These are phyloP conservation scores for Tricholoma terreum DNA, from an alignment of 768 basidiomycete genomes.

Conservation along the genomic window DNA sequence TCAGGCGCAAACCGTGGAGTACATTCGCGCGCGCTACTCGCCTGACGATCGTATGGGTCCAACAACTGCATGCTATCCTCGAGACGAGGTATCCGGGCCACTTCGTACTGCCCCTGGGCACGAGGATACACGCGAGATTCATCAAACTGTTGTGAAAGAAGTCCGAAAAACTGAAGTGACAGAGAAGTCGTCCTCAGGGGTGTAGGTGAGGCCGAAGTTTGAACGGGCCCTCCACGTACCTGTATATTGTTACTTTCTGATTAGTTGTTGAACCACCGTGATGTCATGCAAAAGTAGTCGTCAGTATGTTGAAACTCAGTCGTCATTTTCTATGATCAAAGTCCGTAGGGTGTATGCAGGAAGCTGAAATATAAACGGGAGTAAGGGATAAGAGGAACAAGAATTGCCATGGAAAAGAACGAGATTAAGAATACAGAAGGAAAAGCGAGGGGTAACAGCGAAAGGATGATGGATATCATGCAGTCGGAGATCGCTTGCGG, in stretches of 20 bases:
- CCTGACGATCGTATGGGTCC: slow-evolving; percentile 32
- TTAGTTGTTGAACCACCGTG: neutral
- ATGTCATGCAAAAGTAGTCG: neutral
- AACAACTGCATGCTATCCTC: slow-evolving; percentile 35
- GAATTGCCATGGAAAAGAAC: neutral
- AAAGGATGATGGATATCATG: slow-evolving; percentile 5
- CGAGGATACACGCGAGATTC: slow-evolving; percentile 16
- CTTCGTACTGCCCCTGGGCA: slow-evolving; percentile 34
- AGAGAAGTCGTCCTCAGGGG: slow-evolving; percentile 2
- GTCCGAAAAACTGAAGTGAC: slow-evolving; percentile 9
- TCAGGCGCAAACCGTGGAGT: slow-evolving; percentile 41
- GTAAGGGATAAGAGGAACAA: neutral
- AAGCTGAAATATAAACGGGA: neutral
- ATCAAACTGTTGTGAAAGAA: slow-evolving; percentile 10
- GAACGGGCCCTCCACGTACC: neutral
- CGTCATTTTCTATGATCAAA: slow-evolving; percentile 2
- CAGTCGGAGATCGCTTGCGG: neutral
- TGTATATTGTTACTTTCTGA: neutral
- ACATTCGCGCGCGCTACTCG: slow-evolving; percentile 36
- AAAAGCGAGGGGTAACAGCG: slow-evolving; percentile 1
- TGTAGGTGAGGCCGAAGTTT: neutral
- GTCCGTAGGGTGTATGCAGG: slow-evolving; percentile 1
- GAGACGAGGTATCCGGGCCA: slow-evolving; percentile 47
- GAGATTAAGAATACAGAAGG: neutral
- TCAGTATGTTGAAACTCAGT: neutral